phyloP scores from a whole-genome alignment of 1,139 yeast species.

The Candida sp. region DNA sequence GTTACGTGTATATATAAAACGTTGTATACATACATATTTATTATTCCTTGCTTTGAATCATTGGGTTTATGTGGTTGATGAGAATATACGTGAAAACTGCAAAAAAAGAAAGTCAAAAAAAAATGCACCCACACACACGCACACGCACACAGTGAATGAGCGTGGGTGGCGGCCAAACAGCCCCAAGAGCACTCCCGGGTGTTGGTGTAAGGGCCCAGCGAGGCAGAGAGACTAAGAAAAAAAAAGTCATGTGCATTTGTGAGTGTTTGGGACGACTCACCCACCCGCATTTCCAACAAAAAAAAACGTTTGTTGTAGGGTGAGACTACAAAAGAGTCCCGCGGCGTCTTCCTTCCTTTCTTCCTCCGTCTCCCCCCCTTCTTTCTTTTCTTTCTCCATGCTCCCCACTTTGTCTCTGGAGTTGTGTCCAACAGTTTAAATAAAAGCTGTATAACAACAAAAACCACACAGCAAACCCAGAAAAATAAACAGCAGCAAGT shows the following conservation, averaged over 20 bases:
- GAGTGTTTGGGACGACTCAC: too few relatives aligned
- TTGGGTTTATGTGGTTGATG: background rate
- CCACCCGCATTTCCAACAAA: background rate
- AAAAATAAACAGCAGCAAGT: background rate
- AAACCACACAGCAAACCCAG: background rate
- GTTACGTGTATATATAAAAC: background rate
- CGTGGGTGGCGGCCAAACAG: background rate
- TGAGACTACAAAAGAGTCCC: background rate
- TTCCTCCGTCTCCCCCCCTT: background rate
- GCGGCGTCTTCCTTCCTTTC: background rate
- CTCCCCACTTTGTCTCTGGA: too few relatives aligned
- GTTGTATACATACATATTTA: background rate
- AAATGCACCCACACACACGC: background rate
- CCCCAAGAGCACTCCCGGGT: background rate
- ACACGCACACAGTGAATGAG: background rate
- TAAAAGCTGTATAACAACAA: background rate
- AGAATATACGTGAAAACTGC: conserved; percentile 1
- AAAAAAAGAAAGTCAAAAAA: background rate
- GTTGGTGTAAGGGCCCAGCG: too few relatives aligned
- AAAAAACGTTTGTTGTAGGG: background rate
- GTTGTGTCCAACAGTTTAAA: too few relatives aligned
- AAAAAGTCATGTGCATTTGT: conserved; percentile 1
- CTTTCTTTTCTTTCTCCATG: too few relatives aligned
- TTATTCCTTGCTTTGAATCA: background rate
- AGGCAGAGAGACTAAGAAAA: background rate